phyloP scores from a whole-genome alignment of 1,284 basidiomycete species.

The Cutaneotrichosporon daszewskae region DNA sequence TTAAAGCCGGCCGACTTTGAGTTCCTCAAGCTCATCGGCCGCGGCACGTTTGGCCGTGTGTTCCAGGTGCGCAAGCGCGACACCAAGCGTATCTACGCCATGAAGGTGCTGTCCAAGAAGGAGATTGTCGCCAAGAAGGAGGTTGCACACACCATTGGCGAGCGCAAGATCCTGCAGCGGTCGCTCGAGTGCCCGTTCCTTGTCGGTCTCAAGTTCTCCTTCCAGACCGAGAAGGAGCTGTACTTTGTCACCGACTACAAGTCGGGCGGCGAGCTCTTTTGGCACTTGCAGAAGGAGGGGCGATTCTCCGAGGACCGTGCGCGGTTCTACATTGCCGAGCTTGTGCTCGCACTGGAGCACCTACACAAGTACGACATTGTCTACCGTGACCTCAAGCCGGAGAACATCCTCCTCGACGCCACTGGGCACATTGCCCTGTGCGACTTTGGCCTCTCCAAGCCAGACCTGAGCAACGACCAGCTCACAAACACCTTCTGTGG shows the following conservation, averaged over 20 bases:
- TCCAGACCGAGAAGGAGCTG: conserved; percentile 92
- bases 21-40: conserved; percentile 96
- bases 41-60: conserved; percentile 97
- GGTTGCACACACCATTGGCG: conserved; percentile 97
- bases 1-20: conserved; percentile 92
- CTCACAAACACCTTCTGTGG: conserved; percentile 97
- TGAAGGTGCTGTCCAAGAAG: conserved; percentile 98
- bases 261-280: conserved; percentile 95
- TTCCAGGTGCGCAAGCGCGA: conserved; percentile 98
- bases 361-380: conserved; percentile 96
- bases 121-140: conserved; percentile 99
- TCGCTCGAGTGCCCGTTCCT: conserved; percentile 94
- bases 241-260: conserved; percentile 99
- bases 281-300: conserved; percentile 94
- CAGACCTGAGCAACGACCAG: conserved; percentile 86
- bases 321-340: conserved; percentile 90
- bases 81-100: conserved; percentile 98
- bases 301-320: conserved; percentile 88
- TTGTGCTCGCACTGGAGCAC: conserved; percentile 89
- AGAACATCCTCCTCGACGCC: conserved; percentile 93
- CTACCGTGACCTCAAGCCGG: conserved; percentile 92
- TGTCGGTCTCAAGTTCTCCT: conserved; percentile 96
- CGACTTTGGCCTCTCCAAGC: conserved; percentile 95
- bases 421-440: conserved; percentile 95
- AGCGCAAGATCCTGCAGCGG: conserved; percentile 95